phyloP scores from a whole-genome alignment of 2,329 filamentous ascomycete species.

The Microcera coccophila region DNA sequence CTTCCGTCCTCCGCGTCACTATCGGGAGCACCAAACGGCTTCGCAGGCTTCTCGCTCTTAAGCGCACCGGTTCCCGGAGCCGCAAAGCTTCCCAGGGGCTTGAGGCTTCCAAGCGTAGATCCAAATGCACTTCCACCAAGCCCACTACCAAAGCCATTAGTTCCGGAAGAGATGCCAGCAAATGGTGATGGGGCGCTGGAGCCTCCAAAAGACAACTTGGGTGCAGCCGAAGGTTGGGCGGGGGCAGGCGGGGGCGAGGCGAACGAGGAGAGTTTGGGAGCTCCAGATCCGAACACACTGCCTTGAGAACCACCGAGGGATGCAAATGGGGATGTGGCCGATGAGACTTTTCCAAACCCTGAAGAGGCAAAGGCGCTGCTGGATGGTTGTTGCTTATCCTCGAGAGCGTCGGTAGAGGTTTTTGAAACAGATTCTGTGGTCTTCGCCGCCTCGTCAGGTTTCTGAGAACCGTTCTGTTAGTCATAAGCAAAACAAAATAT shows the following conservation, averaged over 20 bases:
- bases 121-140: slow-evolving; percentile 40
- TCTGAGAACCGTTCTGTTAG: slow-evolving; percentile 13
- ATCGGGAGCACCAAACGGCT: slow-evolving; percentile 73
- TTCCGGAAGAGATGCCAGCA: slow-evolving; percentile 38
- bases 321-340: slow-evolving; percentile 62
- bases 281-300: slow-evolving; percentile 48
- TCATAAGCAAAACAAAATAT: slow-evolving; percentile 2
- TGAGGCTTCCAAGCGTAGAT: slow-evolving; percentile 37
- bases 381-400: slow-evolving; percentile 42
- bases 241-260: slow-evolving; percentile 29
- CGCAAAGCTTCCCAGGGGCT: slow-evolving; percentile 64
- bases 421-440: neutral
- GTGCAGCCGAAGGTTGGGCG: slow-evolving; percentile 30
- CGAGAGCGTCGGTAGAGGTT: slow-evolving; percentile 16
- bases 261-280: slow-evolving; percentile 31
- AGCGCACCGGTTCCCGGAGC: slow-evolving; percentile 50
- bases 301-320: slow-evolving; percentile 46
- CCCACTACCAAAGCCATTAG: slow-evolving; percentile 47
- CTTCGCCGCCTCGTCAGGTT: slow-evolving; percentile 20
- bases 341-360: slow-evolving; percentile 62
- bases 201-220: slow-evolving; percentile 50
- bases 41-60: slow-evolving; percentile 59
- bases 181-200: slow-evolving; percentile 45
- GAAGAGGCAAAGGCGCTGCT: slow-evolving; percentile 64
- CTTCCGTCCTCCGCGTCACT: slow-evolving; percentile 53